Conservation (phyloP, 2,329 filamentous ascomycete genomes). For the Fragosphaeria purpurea region DNA sequence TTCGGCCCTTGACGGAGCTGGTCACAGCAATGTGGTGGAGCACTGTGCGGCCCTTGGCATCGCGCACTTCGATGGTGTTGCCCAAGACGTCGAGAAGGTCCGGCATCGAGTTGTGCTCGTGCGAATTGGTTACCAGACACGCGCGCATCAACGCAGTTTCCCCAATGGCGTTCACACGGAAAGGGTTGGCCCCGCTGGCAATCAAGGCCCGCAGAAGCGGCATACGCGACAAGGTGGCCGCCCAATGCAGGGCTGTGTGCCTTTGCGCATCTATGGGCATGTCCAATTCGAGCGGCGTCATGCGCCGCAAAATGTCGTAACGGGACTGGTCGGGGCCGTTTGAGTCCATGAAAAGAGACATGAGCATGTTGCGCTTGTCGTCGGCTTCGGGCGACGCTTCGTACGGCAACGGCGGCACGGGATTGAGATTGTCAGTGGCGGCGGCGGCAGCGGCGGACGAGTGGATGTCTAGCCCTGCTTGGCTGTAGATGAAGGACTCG, state of each 20-base stretch:
- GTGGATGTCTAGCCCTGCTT: conserved; percentile 31
- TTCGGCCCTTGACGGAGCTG: conserved; percentile 87
- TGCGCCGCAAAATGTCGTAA: conserved; percentile 65
- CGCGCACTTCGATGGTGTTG: conserved; percentile 80
- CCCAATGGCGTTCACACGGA: conserved; percentile 76
- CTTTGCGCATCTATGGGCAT: conserved; percentile 82
- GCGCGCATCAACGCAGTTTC: conserved; percentile 91
- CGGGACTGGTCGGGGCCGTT: conserved; percentile 57
- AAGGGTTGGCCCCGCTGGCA: conserved; percentile 74
- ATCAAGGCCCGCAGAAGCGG: conserved; percentile 74
- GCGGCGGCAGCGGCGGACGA: conserved; percentile 17
- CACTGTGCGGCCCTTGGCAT: conserved; percentile 82
- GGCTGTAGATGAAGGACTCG: conserved; percentile 64
- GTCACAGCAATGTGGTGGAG: conserved; percentile 94
- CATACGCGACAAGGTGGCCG: conserved; percentile 81
- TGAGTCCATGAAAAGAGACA: conserved; percentile 73
- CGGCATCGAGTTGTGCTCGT: conserved; percentile 82
- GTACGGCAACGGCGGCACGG: conserved; percentile 55
- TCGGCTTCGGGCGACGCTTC: conserved; percentile 57
- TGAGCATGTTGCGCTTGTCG: conserved; percentile 69
- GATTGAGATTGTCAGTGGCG: conserved; percentile 39
- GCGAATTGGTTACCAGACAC: conserved; percentile 86
- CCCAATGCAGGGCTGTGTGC: conserved; percentile 93
- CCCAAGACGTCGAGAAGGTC: conserved; percentile 83
- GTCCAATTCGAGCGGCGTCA: conserved; percentile 75